Evolutionary conservation across 2,329 filamentous ascomycete genomes (phyloP), one percentile per base, ranked within the genome.

Genomic region (Canariomyces notabilis): DNA sequence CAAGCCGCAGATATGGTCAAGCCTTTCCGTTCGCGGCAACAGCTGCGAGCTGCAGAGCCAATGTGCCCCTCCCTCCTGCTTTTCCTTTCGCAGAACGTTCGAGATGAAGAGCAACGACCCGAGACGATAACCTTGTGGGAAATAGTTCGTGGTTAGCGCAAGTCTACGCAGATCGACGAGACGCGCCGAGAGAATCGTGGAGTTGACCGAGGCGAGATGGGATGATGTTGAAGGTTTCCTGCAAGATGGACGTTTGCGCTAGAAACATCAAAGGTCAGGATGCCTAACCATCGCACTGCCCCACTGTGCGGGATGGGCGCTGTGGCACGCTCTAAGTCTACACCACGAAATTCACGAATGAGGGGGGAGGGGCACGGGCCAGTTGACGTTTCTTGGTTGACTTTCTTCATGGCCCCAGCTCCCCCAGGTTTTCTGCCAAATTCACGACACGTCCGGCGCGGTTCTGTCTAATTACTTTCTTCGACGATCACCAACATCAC

Each of bases 221-320:
- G 29, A 22, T 44, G 39, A 41, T 16, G 29, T 29, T 43, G 34
- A 22, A 41, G 37, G 36, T 20, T 46, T 45, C 41, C 44, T 43
- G 26, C 31, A 41, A 42, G 44, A 40, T 43, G 39, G 37, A 18
- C 33, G 46, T 37, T 37, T 34, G 33, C 41, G 32, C 34, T 35
- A 34, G 29, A 41, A 50, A 51, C 52, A 31, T 37, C 42, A 44
- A 44, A 52, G 48, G 48, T 55, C 55, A 57, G 55, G 55, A 51
- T 53, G 46, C 50, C 42, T 42, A 46, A 34, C 33, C 19, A n/a
- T 18, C 29, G 42, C 49, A 46, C 31, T 49, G 52, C 54, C 52
- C 52, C 52, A 45, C 51, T 40, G 33, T 20, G 14, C 32, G 7
- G 33, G 32, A 21, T 16, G 26, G 39, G 18, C 26, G 16, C 20